Evolutionary conservation across 352 stramenopile genomes (phyloP).

Genomic region (Phytophthora colocasiae): DNA sequence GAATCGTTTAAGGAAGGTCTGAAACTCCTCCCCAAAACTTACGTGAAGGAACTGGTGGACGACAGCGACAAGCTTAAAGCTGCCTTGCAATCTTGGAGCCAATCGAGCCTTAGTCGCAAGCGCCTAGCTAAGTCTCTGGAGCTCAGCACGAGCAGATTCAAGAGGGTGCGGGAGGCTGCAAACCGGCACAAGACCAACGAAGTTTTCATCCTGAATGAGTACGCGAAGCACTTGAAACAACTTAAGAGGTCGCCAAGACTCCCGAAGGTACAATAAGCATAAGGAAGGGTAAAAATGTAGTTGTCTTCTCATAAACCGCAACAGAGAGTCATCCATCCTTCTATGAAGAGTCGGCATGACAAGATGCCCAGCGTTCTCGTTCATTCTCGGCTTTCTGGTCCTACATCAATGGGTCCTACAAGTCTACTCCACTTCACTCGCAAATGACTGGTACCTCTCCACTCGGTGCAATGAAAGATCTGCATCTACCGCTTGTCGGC

Average conservation of each 20-base stretch:
- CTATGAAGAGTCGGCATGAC: constrained; percentile 1
- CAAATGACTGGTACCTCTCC: constrained; percentile 57
- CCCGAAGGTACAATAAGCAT: neutral
- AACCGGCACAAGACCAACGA: constrained; percentile 11
- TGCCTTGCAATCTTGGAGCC: constrained; percentile 1
- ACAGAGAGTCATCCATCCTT: too few species aligned
- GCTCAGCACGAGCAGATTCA: neutral
- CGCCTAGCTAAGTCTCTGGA: constrained; percentile 16
- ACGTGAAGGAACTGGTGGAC: neutral
- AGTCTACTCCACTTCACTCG: constrained; percentile 24
- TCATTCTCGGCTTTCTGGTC: neutral
- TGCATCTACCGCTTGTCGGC: constrained; percentile 39
- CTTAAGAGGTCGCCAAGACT: neutral
- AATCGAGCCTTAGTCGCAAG: neutral
- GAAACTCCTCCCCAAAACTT: neutral
- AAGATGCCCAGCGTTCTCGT: neutral
- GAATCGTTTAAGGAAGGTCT: neutral
- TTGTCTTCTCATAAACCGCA: neutral
- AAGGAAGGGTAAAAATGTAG: neutral
- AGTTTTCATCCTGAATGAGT: constrained; percentile 5
- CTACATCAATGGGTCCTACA: neutral
- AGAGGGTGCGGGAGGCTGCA: neutral
- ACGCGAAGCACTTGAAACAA: neutral
- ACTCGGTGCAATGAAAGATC: constrained; percentile 73
- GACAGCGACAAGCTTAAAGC: neutral